Evolutionary conservation across 1,284 basidiomycete genomes (phyloP).

Genomic region (Paramarasmius palmivorus): DNA sequence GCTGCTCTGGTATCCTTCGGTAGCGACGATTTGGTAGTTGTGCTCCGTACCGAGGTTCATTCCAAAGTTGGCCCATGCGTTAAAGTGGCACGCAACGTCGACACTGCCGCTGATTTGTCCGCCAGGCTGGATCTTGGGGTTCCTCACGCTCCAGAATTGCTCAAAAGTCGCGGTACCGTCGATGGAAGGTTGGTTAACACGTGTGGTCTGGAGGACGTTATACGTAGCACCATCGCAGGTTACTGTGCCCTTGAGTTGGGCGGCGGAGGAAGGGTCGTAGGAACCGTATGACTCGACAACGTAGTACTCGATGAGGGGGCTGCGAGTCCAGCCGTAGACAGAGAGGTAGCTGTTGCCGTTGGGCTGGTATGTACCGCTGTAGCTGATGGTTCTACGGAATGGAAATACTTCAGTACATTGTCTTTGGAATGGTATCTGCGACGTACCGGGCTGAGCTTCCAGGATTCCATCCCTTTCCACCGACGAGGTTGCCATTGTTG

Average conservation of each 20-base stretch:
- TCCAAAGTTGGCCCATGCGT: no score
- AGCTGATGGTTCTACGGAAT: conserved; percentile 26
- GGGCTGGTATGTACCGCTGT: no score
- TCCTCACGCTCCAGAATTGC: conserved; percentile 37
- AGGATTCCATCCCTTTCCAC: conserved; percentile 34
- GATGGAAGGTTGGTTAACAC: conserved; percentile 15
- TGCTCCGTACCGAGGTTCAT: conserved; percentile 30
- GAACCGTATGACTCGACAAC: conserved; percentile 38
- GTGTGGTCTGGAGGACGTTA: conserved; percentile 9
- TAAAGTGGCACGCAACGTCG: conserved; percentile 33
- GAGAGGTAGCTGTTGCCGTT: conserved; percentile 39
- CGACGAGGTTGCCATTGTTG: conserved; percentile 29
- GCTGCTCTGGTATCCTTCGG: conserved; percentile 25
- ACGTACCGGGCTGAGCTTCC: conserved; percentile 18
- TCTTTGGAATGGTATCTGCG: not conserved
- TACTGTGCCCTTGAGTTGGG: conserved; percentile 25
- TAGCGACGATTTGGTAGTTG: conserved; percentile 39
- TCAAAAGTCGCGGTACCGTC: conserved; percentile 35
- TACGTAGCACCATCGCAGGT: conserved; percentile 27
- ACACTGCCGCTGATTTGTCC: conserved; percentile 30
- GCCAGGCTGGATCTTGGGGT: conserved; percentile 13
- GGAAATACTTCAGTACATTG: not conserved
- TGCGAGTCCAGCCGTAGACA: conserved; percentile 38
- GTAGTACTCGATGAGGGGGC: conserved; percentile 41
- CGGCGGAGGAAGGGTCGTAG: conserved; percentile 36